These are phyloP conservation scores for Botrytis porri DNA, from an alignment of 2,329 filamentous ascomycete genomes.

Conservation along the genomic window DNA sequence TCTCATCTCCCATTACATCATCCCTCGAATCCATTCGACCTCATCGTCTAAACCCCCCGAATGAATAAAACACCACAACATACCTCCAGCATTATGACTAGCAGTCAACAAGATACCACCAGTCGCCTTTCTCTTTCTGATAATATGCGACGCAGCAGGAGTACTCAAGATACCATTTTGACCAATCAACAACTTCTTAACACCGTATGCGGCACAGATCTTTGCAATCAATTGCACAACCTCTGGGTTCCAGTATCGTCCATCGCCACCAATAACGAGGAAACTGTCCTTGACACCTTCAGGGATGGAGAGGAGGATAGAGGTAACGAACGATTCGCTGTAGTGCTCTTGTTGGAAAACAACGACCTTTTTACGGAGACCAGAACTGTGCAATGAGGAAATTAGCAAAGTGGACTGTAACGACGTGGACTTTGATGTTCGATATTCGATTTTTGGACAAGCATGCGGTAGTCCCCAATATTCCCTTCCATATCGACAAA, in stretches of 20 bases:
- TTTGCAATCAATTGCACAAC: slow-evolving; percentile 96
- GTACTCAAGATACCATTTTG: slow-evolving; percentile 96
- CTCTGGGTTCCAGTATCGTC: slow-evolving; percentile 95
- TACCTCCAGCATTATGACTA: slow-evolving; percentile 97
- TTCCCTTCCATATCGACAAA: too few relatives aligned
- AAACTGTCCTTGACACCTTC: slow-evolving; percentile 80
- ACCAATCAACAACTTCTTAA: slow-evolving; percentile 97
- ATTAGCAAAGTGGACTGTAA: background rate
- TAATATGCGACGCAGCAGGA: slow-evolving; percentile 92
- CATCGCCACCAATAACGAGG: slow-evolving; percentile 96
- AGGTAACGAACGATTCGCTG: slow-evolving; percentile 91
- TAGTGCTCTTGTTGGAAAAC: slow-evolving; percentile 96
- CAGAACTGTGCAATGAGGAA: slow-evolving; percentile 61
- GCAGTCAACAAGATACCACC: slow-evolving; percentile 96
- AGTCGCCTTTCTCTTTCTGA: slow-evolving; percentile 90
- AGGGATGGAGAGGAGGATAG: slow-evolving; percentile 92
- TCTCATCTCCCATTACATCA: background rate
- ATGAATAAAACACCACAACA: slow-evolving; percentile 7
- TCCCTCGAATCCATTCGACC: background rate
- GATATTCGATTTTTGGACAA: too few relatives aligned
- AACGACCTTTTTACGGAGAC: slow-evolving; percentile 97
- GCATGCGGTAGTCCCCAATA: background rate
- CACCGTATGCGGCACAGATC: slow-evolving; percentile 93
- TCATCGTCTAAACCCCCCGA: background rate
- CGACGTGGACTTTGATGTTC: too few relatives aligned